A percentile compares a stretch with the other conserved stretches of the same genome.
phyloP scores from a whole-genome alignment of 2,329 filamentous ascomycete genomes.

The Gnomoniopsis smithogilvyi region DNA sequence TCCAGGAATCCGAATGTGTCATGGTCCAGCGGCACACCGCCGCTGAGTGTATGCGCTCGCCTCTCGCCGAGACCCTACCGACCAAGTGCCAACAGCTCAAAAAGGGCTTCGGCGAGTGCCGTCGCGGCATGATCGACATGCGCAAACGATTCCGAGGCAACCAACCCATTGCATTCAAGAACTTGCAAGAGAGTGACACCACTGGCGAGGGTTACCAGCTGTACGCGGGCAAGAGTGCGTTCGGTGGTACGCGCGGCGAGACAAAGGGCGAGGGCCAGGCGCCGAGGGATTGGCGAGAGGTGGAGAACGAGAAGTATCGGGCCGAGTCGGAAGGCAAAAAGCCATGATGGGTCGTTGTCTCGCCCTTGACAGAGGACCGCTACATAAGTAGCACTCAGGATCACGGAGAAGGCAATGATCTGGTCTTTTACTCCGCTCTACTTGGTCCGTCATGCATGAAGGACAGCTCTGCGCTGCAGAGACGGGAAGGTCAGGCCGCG shows the following conservation, averaged over 20 bases:
- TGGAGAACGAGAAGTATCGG: conserved; percentile 61
- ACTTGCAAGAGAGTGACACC: conserved; percentile 58
- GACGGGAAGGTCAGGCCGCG: too few relatives aligned
- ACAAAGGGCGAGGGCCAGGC: conserved; percentile 65
- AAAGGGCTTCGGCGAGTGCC: conserved; percentile 91
- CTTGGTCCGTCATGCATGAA: too few relatives aligned
- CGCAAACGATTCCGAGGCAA: conserved; percentile 97
- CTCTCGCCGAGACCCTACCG: conserved; percentile 78
- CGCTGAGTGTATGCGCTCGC: conserved; percentile 81
- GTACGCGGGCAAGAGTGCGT: conserved; percentile 75
- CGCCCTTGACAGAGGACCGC: too few relatives aligned
- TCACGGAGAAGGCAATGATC: too few relatives aligned
- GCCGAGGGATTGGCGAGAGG: conserved; percentile 59
- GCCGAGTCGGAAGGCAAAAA: conserved; percentile 31
- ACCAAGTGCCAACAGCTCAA: conserved; percentile 88
- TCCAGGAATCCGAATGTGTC: conserved; percentile 94
- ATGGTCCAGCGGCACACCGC: conserved; percentile 86
- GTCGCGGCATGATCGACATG: conserved; percentile 97
- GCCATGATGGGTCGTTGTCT: conserved; percentile 6
- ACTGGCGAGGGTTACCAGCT: conserved; percentile 63
- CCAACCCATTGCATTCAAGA: conserved; percentile 69
- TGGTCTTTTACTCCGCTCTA: too few relatives aligned
- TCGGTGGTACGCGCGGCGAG: conserved; percentile 59
- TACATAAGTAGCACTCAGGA: too few relatives aligned
- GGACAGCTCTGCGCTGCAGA: too few relatives aligned